Evolutionary conservation across 257 asterid genomes (phyloP), one percentile per base, ranked within the genome.

Genomic region (Hygrophila difformis): DNA sequence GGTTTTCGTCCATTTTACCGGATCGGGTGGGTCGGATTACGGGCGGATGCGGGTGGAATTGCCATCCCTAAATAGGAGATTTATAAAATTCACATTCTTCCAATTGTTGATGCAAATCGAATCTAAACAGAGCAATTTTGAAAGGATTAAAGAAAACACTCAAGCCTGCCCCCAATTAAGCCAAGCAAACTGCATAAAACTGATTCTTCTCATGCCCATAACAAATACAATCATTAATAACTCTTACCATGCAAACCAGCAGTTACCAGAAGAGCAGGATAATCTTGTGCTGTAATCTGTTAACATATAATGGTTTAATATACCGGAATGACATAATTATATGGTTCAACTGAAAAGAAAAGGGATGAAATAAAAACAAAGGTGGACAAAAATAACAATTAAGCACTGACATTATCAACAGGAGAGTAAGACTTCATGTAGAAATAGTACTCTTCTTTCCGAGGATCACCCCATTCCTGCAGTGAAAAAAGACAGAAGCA

Each of bases 401-500:
- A 24, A 40, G 41, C 34, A 66, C 91, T 69, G 62, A 82, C 98
- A 42, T 89, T 85, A 68, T 89, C 96, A 45, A 89, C 88, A 18
- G 96, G 98, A 44, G 96, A 89, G 65, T 85, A 89, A 0, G 98
- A 85, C 75, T 85, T 85, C 86, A 89, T 82, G 63, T 79, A 82
- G 71, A 53, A 79, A 69, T 89, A 89, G 53, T 70, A 85, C 76
- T 89, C 93, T 56, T 89, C 82, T 62, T 79, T 68, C 23, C 96
- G 91, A 59, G 98, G 98, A 72, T 89, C 98, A 40, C 96, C 94
- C 98, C 96, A 85, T 74, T 89, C 98, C 98, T 89, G 84, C 56
- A 60, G 53, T 58, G 55, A 55, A 49, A 56, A 46, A 60, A 37
- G 68, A 24, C 57, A 51, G 38, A 60, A 52, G 57, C 47, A 55